Evolutionary conservation across 768 basidiomycete species (phyloP), one percentile per base, ranked within the genome.

Genomic region (Favolaschia claudopus): DNA sequence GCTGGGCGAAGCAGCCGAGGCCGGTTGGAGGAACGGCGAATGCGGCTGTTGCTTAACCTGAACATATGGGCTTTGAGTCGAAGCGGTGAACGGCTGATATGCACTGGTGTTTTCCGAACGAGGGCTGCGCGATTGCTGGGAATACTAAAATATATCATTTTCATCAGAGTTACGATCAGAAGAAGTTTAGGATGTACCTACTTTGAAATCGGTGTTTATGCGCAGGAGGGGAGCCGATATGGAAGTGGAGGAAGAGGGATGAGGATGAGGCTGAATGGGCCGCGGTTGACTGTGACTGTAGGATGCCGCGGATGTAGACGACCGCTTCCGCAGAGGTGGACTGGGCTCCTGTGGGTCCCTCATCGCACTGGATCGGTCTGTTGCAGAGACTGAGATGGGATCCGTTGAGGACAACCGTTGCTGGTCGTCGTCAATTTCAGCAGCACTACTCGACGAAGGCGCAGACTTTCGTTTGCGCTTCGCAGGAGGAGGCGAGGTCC

Each of bases 381-480:
- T n/a, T n/a, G 19, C 46, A 9, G 59, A 27, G 14, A 29, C 36
- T 19, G 57, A 29, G 25, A 32, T 8, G 22, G 56, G 13, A 27
- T 15, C 69, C 69, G 74, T 64, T 73, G 77, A 55, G 76, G 73
- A 70, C 65, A 63, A 50, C 67, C 68, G 45, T 67, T 72, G 32
- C 69, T 67, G 43, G 58, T 67, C 31, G 67, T 59, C 70, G 78
- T 76, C 64, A 76, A 79, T 68, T 76, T 75, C 69, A 80, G 82
- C 49, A 77, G 67, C n/a, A n/a, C n/a, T 62, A 22, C 68, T 63
- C 8, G 77, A 69, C 24, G 72, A 53, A 7, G 72, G 58, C 27
- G 69, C 57, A 39, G 78, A 72, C 59, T 74, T 77, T 57, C 82
- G 79, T 70, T 81, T 85, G 69, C 84, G 81, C 73, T 88, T 88